Evolutionary conservation across 148 eudicot species (phyloP).

Genomic region (Beta vulgaris): DNA sequence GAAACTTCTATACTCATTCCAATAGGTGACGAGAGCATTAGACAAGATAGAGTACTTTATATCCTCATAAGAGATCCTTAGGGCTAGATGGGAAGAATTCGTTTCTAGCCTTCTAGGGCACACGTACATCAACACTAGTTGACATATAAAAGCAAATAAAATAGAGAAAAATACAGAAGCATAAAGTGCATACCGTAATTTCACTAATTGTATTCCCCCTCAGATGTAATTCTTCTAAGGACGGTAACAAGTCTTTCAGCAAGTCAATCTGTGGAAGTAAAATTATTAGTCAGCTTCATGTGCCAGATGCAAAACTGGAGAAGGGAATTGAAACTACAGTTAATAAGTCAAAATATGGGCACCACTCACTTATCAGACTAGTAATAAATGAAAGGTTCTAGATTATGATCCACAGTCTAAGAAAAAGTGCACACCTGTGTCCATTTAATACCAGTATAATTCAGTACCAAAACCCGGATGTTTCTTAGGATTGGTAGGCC

Average conservation of each 20-base stretch:
- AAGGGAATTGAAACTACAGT: not conserved
- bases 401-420: not conserved
- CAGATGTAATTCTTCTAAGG: slow-evolving; percentile 83
- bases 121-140: not conserved
- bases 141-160: not conserved
- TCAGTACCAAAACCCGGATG: slow-evolving; percentile 72
- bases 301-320: not conserved
- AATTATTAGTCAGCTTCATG: slow-evolving; percentile 16
- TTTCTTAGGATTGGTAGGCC: slow-evolving; percentile 47
- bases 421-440: slow-evolving; percentile 49
- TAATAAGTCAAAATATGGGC: not conserved
- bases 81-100: too few relatives aligned
- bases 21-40: not conserved
- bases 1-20: not conserved
- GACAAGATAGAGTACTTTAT: not conserved
- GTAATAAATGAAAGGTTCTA: not conserved
- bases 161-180: not conserved
- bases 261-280: slow-evolving; percentile 56
- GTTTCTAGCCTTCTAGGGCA: not conserved
- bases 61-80: not conserved
- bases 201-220: slow-evolving; percentile 65
- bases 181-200: slow-evolving; percentile 48
- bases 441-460: slow-evolving; percentile 76
- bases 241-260: slow-evolving; percentile 59
- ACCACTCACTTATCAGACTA: slow-evolving; percentile 6